These are phyloP conservation scores for Xylaria acuta DNA, from an alignment of 495 filamentous ascomycete genomes.

Conservation along the genomic window DNA sequence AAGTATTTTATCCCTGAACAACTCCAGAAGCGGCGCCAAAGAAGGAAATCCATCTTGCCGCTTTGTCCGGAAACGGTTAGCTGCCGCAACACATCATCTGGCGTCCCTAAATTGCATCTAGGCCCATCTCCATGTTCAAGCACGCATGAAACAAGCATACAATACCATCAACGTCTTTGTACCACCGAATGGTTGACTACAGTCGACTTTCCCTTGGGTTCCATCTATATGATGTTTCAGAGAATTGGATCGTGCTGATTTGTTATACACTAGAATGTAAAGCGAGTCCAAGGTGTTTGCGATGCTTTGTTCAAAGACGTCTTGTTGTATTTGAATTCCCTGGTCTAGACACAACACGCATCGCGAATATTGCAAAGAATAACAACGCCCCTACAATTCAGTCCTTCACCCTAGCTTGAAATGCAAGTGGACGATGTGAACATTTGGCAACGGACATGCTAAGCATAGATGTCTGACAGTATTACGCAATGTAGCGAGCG, in stretches of 20 bases:
- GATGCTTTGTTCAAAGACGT: not conserved
- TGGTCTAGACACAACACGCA: too few relatives aligned
- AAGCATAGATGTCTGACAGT: not conserved
- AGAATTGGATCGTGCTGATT: not conserved
- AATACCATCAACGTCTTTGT: not conserved
- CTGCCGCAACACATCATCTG: slow-evolving; percentile 23
- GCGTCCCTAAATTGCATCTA: not conserved
- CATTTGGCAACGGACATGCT: not conserved
- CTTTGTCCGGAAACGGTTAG: slow-evolving; percentile 12
- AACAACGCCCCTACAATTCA: not conserved
- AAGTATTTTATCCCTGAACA: not conserved
- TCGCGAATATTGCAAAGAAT: not conserved
- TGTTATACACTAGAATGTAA: not conserved
- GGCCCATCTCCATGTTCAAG: not conserved
- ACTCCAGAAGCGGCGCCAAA: not conserved
- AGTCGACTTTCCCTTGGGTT: not conserved
- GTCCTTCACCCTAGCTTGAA: not conserved
- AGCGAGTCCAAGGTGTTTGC: not conserved
- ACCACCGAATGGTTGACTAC: not conserved
- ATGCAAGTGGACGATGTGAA: not conserved
- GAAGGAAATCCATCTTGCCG: not conserved
- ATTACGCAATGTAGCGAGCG: not conserved
- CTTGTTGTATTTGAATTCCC: too few relatives aligned
- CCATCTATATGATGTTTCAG: not conserved
- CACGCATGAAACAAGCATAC: slow-evolving; percentile 11